These are phyloP conservation scores for Paecilomyces dactylethromorphus DNA, from an alignment of 2,329 filamentous ascomycete species.

Conservation along the genomic window DNA sequence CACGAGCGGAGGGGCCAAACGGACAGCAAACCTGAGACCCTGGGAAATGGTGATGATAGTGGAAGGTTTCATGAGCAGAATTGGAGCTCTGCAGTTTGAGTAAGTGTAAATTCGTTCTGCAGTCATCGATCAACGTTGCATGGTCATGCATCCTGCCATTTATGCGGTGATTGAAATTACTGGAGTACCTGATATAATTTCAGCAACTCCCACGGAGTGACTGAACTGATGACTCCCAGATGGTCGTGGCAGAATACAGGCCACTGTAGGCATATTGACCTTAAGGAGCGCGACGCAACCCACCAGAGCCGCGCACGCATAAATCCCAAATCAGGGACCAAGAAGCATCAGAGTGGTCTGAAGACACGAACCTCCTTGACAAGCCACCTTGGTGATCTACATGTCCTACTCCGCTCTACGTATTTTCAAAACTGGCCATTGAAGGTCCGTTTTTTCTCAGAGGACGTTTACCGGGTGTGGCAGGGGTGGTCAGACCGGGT, in stretches of 20 bases:
- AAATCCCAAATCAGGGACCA: slow-evolving; percentile 30
- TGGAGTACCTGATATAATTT: too few species aligned
- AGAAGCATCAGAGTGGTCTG: slow-evolving; percentile 40
- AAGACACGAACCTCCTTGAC: slow-evolving; percentile 47
- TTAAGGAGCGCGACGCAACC: slow-evolving; percentile 52
- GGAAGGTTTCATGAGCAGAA: slow-evolving; percentile 78
- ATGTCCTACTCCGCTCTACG: slow-evolving; percentile 68
- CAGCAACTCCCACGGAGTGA: slow-evolving; percentile 1
- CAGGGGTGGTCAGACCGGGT: slow-evolving; percentile 48
- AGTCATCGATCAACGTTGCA: too few species aligned
- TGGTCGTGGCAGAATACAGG: slow-evolving; percentile 91
- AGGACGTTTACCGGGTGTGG: slow-evolving; percentile 67
- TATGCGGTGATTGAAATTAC: too few species aligned
- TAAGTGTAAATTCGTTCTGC: slow-evolving; percentile 38
- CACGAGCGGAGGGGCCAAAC: slow-evolving; percentile 70
- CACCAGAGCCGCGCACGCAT: slow-evolving; percentile 28
- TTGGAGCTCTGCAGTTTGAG: slow-evolving; percentile 92
- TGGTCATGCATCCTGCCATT: too few species aligned
- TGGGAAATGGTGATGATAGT: slow-evolving; percentile 90
- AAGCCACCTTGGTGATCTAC: slow-evolving; percentile 70
- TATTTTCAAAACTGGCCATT: slow-evolving; percentile 84
- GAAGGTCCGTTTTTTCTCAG: slow-evolving; percentile 68
- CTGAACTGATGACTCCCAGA: slow-evolving; percentile 39
- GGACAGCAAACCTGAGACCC: slow-evolving; percentile 69
- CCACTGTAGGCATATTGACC: slow-evolving; percentile 68